Evolutionary conservation across 1,284 basidiomycete species (phyloP).

Genomic region (Leccinum subfulvum): DNA sequence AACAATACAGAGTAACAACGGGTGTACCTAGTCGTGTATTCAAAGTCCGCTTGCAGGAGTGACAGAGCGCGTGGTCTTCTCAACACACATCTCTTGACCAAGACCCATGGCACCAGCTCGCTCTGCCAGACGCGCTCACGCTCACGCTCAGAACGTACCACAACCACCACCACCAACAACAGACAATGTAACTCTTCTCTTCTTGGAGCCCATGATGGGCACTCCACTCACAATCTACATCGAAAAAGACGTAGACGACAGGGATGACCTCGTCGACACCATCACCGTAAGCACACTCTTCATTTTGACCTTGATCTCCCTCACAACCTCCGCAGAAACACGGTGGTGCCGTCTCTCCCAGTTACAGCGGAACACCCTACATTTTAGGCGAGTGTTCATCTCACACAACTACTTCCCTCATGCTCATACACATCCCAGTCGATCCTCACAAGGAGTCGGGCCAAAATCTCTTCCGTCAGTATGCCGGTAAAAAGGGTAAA

Average conservation of each 20-base stretch:
- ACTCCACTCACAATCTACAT: conserved; percentile 70
- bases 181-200: conserved; percentile 46
- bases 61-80: conserved; percentile 17
- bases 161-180: conserved; percentile 4
- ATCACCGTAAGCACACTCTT: conserved; percentile 49
- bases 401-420: conserved; percentile 9
- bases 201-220: conserved; percentile 78
- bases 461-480: conserved; percentile 74
- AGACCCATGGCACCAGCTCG: conserved; percentile 80
- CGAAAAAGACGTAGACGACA: conserved; percentile 74
- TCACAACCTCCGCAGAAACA: conserved; percentile 44
- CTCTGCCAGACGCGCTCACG: conserved; percentile 44
- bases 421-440: conserved; percentile 19
- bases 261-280: conserved; percentile 57
- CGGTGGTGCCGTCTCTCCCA: conserved; percentile 67
- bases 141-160: conserved; percentile 32
- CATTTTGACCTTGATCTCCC: background rate
- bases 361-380: conserved; percentile 73
- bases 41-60: conserved; percentile 31
- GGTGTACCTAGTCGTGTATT: conserved; percentile 7
- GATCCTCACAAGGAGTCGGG: conserved; percentile 76
- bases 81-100: conserved; percentile 35
- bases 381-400: conserved; percentile 61
- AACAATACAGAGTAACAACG: conserved; percentile 14
- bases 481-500: conserved; percentile 73